Evolutionary conservation across 2,329 filamentous ascomycete species (phyloP).

Genomic region (Hypoxylon rubiginosum): DNA sequence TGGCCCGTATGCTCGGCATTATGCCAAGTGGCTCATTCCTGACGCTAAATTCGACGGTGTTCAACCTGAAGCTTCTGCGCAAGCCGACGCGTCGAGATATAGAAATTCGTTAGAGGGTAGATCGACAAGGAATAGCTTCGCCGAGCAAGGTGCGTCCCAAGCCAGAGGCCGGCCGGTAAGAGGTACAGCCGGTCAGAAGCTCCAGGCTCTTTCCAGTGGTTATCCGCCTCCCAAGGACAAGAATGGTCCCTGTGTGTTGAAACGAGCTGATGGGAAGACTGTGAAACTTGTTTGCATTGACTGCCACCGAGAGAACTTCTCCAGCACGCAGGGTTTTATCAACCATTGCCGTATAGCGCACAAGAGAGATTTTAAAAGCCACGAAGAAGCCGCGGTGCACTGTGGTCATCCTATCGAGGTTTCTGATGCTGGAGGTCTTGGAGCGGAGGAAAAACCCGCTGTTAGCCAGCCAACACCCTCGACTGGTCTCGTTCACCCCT

Average conservation of each 20-base stretch:
- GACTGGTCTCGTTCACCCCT: slow-evolving; percentile 71
- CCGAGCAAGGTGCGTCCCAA: slow-evolving; percentile 62
- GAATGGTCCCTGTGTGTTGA: slow-evolving; percentile 84
- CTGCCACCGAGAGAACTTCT: slow-evolving; percentile 91
- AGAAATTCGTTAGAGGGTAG: slow-evolving; percentile 75
- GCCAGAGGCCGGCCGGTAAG: slow-evolving; percentile 66
- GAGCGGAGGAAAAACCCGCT: slow-evolving; percentile 59
- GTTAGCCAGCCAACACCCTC: slow-evolving; percentile 45
- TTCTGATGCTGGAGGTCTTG: slow-evolving; percentile 67
- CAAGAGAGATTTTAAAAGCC: slow-evolving; percentile 92
- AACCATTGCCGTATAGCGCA: slow-evolving; percentile 99
- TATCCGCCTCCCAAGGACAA: slow-evolving; percentile 84
- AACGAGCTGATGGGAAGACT: slow-evolving; percentile 85
- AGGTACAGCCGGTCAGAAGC: slow-evolving; percentile 69
- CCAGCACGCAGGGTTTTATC: slow-evolving; percentile 98
- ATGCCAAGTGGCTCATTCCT: slow-evolving; percentile 93
- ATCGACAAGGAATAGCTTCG: slow-evolving; percentile 81
- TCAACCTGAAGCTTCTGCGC: slow-evolving; percentile 61
- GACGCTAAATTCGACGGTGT: slow-evolving; percentile 87
- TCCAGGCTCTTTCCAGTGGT: slow-evolving; percentile 77
- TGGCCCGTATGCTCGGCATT: slow-evolving; percentile 94
- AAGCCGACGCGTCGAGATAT: slow-evolving; percentile 57
- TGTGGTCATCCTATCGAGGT: slow-evolving; percentile 87
- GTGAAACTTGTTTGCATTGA: slow-evolving; percentile 93
- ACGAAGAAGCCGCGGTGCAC: slow-evolving; percentile 91